Conservation (phyloP, 2,329 filamentous ascomycete species). For the Apiospora sp. region DNA sequence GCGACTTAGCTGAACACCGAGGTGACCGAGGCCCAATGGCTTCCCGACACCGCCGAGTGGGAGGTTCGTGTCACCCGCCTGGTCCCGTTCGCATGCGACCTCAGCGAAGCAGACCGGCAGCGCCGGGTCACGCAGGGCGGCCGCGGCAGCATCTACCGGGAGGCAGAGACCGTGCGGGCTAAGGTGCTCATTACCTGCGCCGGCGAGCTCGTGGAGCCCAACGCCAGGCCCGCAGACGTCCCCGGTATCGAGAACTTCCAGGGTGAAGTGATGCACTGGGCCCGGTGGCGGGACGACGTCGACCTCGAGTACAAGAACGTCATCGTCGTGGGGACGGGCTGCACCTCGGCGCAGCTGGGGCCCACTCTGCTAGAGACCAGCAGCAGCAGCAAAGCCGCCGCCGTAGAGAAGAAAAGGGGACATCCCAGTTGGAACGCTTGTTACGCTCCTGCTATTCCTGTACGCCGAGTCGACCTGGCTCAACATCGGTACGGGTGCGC, state of each 20-base stretch:
- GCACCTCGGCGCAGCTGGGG: slow-evolving; percentile 47
- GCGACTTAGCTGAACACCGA: neutral
- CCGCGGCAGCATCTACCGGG: slow-evolving; percentile 50
- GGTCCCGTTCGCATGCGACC: neutral
- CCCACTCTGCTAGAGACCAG: slow-evolving; percentile 41
- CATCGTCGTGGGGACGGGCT: slow-evolving; percentile 47
- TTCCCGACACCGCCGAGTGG: neutral
- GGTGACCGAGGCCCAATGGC: neutral
- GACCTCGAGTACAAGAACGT: slow-evolving; percentile 40
- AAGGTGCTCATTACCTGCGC: slow-evolving; percentile 48
- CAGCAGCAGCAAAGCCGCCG: neutral
- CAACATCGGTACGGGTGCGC: slow-evolving; percentile 45
- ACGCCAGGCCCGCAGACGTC: slow-evolving; percentile 41
- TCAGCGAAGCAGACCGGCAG: neutral
- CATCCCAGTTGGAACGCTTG: slow-evolving; percentile 43
- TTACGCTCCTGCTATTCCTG: slow-evolving; percentile 53
- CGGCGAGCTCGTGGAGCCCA: slow-evolving; percentile 45
- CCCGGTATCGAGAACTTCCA: slow-evolving; percentile 41
- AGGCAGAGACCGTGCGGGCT: slow-evolving; percentile 43
- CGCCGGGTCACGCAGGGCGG: neutral
- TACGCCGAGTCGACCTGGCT: slow-evolving; percentile 44
- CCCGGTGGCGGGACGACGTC: slow-evolving; percentile 39
- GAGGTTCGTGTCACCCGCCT: neutral
- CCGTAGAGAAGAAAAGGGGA: slow-evolving; percentile 22
- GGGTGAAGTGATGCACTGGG: slow-evolving; percentile 44